Evolutionary conservation across 192 early-diverging fungal genomes (phyloP).

Genomic region (Borealophlyctis nickersoniae): DNA sequence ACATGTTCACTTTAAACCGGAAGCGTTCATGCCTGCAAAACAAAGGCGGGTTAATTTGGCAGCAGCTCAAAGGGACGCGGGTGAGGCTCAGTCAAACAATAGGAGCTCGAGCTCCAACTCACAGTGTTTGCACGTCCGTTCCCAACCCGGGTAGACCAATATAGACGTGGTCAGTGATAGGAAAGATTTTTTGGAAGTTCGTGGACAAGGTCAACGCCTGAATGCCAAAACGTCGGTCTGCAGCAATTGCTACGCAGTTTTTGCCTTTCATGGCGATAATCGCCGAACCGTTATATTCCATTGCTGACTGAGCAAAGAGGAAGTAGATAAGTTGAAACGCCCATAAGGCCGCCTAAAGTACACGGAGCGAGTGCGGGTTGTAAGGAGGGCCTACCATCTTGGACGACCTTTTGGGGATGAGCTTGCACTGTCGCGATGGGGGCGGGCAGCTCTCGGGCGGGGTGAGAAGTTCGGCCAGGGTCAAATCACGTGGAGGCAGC

Average conservation of each 20-base stretch:
- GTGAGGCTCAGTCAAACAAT: too few relatives aligned
- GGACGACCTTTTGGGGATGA: not conserved
- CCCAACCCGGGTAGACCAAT: slow-evolving; percentile 92
- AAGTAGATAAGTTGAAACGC: not conserved
- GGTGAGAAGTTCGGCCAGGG: too few relatives aligned
- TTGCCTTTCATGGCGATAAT: slow-evolving; percentile 98
- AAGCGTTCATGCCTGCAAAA: slow-evolving; percentile 74
- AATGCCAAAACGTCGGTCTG: slow-evolving; percentile 90
- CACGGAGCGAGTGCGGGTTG: not conserved
- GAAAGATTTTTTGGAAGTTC: slow-evolving; percentile 93
- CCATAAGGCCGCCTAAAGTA: too few relatives aligned
- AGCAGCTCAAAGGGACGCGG: too few relatives aligned
- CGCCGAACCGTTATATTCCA: slow-evolving; percentile 92
- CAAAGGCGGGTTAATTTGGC: not conserved
- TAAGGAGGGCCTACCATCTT: not conserved
- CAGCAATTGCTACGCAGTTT: slow-evolving; percentile 96
- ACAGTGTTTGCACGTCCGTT: slow-evolving; percentile 96
- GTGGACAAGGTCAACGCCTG: slow-evolving; percentile 91
- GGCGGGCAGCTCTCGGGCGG: too few relatives aligned
- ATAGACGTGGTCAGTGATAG: slow-evolving; percentile 78
- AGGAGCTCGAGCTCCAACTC: too few relatives aligned
- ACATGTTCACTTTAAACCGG: slow-evolving; percentile 92
- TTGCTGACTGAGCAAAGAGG: slow-evolving; percentile 50
- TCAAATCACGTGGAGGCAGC: too few relatives aligned
- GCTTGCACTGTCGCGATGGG: too few relatives aligned